These are phyloP conservation scores for Sphaerosporella brunnea DNA, from an alignment of 495 filamentous ascomycete species.

Conservation along the genomic window DNA sequence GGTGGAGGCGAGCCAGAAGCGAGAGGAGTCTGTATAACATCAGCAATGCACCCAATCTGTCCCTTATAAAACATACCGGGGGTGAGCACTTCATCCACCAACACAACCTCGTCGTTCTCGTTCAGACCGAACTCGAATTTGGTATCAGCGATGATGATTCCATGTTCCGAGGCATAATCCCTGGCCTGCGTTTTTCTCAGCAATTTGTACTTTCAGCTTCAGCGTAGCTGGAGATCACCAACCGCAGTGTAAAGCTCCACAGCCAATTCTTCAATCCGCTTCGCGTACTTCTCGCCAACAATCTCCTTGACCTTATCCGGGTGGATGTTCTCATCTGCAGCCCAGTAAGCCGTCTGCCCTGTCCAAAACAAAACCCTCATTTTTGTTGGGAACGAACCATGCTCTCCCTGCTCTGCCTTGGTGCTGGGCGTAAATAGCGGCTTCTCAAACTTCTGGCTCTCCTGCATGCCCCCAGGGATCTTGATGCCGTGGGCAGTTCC, in stretches of 20 bases:
- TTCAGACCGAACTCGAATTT: slow-evolving; percentile 70
- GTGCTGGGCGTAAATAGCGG: slow-evolving; percentile 81
- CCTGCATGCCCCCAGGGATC: slow-evolving; percentile 46
- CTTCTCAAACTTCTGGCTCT: slow-evolving; percentile 49
- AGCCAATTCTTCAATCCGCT: slow-evolving; percentile 52
- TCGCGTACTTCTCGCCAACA: slow-evolving; percentile 58
- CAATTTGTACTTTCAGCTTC: too few species aligned
- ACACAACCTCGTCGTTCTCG: slow-evolving; percentile 54
- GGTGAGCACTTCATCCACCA: slow-evolving; percentile 86
- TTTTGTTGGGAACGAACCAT: too few species aligned
- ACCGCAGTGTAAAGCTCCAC: slow-evolving; percentile 47
- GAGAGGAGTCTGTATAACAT: slow-evolving; percentile 42
- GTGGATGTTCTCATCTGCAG: slow-evolving; percentile 69
- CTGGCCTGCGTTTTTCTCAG: slow-evolving; percentile 43
- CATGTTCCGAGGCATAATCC: slow-evolving; percentile 54
- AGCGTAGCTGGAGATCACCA: too few species aligned
- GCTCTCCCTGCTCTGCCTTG: slow-evolving; percentile 65
- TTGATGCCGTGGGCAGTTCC: slow-evolving; percentile 70
- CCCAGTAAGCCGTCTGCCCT: background rate
- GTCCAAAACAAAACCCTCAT: too few species aligned
- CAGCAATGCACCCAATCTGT: background rate
- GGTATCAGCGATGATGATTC: slow-evolving; percentile 83
- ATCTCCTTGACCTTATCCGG: slow-evolving; percentile 38
- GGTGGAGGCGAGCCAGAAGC: slow-evolving; percentile 67
- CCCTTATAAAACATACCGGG: slow-evolving; percentile 27